phyloP scores from a whole-genome alignment of 2,329 filamentous ascomycete genomes.

The Emergomyces pasteurianus region DNA sequence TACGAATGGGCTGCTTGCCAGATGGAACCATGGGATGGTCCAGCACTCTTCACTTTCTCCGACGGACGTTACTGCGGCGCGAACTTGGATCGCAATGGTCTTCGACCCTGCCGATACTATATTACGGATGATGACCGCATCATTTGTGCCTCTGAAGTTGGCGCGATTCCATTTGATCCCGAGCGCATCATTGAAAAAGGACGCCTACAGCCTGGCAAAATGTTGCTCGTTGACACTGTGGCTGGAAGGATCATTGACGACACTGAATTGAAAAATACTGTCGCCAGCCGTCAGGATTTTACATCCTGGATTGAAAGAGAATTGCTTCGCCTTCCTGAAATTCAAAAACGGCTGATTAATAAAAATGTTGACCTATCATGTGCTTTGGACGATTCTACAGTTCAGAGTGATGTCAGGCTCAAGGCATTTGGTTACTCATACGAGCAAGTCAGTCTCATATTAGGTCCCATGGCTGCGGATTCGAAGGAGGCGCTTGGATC shows the following conservation, averaged over 20 bases:
- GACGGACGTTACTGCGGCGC: constrained; percentile 95
- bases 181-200: constrained; percentile 88
- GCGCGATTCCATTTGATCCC: constrained; percentile 82
- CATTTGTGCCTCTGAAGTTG: constrained; percentile 92
- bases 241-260: constrained; percentile 91
- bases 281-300: constrained; percentile 81
- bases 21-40: constrained; percentile 98
- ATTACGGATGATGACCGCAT: constrained; percentile 94
- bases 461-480: constrained; percentile 92
- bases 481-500: constrained; percentile 95
- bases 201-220: constrained; percentile 83
- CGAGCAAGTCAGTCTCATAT: constrained; percentile 82
- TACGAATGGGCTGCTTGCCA: constrained; percentile 98
- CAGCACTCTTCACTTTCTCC: constrained; percentile 91
- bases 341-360: constrained; percentile 47
- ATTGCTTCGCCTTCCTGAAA: constrained; percentile 66
- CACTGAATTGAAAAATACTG: constrained; percentile 76
- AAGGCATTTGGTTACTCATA: constrained; percentile 88
- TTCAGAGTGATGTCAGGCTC: constrained; percentile 76
- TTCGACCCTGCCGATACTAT: constrained; percentile 93
- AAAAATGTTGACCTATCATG: constrained; percentile 50
- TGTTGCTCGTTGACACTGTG: constrained; percentile 89
- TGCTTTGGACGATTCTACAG: constrained; percentile 53
- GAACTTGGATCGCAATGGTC: constrained; percentile 89
- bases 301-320: constrained; percentile 76